Conservation (phyloP, 495 filamentous ascomycete genomes). For the Rusavskia elegans region DNA sequence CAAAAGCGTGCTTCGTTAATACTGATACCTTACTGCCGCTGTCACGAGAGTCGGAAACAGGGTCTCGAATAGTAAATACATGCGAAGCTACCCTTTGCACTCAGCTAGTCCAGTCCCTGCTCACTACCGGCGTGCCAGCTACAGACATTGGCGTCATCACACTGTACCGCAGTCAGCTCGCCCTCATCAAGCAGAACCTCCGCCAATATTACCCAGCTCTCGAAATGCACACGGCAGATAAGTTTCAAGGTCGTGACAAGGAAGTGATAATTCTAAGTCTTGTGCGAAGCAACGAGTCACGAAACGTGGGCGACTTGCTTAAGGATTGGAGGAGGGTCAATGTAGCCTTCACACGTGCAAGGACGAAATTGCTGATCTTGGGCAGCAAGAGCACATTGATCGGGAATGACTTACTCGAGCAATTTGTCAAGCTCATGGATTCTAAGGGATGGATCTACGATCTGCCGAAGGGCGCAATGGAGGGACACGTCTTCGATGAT, state of each 20-base stretch:
- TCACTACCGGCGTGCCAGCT: conserved; percentile 56
- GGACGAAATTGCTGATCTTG: conserved; percentile 75
- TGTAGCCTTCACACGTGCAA: conserved; percentile 83
- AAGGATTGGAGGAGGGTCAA: conserved; percentile 90
- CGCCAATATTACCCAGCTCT: conserved; percentile 38
- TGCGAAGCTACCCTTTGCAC: conserved; percentile 58
- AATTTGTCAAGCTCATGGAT: conserved; percentile 65
- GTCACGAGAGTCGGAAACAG: conserved; percentile 50
- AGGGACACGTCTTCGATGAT: conserved; percentile 50
- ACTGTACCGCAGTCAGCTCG: conserved; percentile 89
- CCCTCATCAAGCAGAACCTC: conserved; percentile 39
- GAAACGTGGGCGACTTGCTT: conserved; percentile 70
- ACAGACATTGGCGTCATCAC: conserved; percentile 88
- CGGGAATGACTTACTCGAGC: conserved; percentile 58
- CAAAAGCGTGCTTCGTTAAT: conserved; percentile 72
- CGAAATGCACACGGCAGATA: conserved; percentile 92
- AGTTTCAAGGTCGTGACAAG: conserved; percentile 93
- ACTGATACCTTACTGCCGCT: conserved; percentile 55
- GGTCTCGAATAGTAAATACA: conserved; percentile 74
- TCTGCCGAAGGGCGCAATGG: conserved; percentile 41
- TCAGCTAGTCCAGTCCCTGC: conserved; percentile 64
- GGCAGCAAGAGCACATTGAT: conserved; percentile 65
- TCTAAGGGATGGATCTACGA: conserved; percentile 59
- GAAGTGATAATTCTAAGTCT: conserved; percentile 72
- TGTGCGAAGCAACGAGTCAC: conserved; percentile 70